Base-by-base conservation (phyloP, 2,329 filamentous ascomycete genomes). In the Botrytis hyacinthi region DNA sequence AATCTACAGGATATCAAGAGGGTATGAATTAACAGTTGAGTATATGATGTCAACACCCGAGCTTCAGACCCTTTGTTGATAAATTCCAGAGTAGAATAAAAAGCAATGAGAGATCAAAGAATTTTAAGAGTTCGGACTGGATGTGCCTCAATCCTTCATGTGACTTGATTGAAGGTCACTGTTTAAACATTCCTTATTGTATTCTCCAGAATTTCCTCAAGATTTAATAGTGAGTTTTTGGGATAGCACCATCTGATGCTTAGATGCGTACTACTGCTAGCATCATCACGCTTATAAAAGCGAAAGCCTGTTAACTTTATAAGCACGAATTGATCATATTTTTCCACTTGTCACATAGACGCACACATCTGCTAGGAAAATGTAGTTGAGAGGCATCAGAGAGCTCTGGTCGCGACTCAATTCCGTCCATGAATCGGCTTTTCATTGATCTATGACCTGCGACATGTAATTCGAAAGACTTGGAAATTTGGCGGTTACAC, bases 91-190 rank as follows among this genome's bases (percentile, higher is more conserved):
- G 51, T 29, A 57, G n/a, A 14, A 29, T 2, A 3, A n/a, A 8
- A 29, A 29, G 6, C 14, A 9, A 57, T 29, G 51, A 57, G n/a
- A 18, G 9, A 8, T 18, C 14, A 9, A 6, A 5, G n/a, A 29
- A 8, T 16, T 0, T 14, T 0, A 3, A 57, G 14, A 18, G 9
- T 8, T 29, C n/a, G 1, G 3, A 6, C 3, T 9, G 14, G 29
- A 57, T 6, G 6, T 57, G 1, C 12, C 59, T 26, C 22, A 16
- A 61, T 40, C 18, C 6, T 40, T 1, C 8, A 2, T 7, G 9
- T 40, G 9, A 35, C 37, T 40, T 40, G 9, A 40, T 40, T 40
- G 9, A 1, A 37, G 22, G 12, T 3, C 22, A 16, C 2, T 40
- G 5, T 26, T 61, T n/a, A n/a, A 35, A 40, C 12, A 26, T 61